phyloP scores from a whole-genome alignment of 805 yeast species.

The Diddensiella transvaalensis region DNA sequence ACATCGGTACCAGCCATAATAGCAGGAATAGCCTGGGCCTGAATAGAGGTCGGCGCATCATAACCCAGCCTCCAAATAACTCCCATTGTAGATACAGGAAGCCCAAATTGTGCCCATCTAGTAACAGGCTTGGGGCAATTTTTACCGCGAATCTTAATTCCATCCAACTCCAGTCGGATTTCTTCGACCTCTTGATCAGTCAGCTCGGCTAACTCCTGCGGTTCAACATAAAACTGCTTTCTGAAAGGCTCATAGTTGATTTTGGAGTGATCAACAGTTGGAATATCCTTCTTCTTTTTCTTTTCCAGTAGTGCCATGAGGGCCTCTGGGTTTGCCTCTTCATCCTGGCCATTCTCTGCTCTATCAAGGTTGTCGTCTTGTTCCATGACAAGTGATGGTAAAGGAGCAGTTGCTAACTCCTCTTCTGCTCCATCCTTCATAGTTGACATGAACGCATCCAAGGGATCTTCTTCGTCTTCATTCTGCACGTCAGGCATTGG shows the following conservation, averaged over 20 bases:
- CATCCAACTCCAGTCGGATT: slow-evolving; percentile 52
- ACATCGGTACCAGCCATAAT: slow-evolving; percentile 87
- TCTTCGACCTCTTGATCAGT: slow-evolving; percentile 54
- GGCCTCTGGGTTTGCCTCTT: slow-evolving; percentile 30
- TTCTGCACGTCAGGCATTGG: slow-evolving; percentile 11
- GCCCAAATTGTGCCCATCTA: slow-evolving; percentile 79
- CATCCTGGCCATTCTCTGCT: slow-evolving; percentile 28
- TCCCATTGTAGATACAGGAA: slow-evolving; percentile 56
- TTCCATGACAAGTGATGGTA: slow-evolving; percentile 16
- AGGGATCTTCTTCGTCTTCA: slow-evolving; percentile 40
- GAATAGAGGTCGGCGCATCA: slow-evolving; percentile 77
- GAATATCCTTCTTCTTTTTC: slow-evolving; percentile 49
- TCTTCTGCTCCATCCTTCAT: slow-evolving; percentile 16
- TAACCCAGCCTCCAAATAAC: slow-evolving; percentile 52
- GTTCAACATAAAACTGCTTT: slow-evolving; percentile 61
- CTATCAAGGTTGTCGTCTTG: slow-evolving; percentile 21
- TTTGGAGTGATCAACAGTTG: slow-evolving; percentile 44
- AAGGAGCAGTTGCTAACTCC: slow-evolving; percentile 1
- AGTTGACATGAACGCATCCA: slow-evolving; percentile 44
- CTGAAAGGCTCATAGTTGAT: slow-evolving; percentile 51
- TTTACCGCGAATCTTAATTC: slow-evolving; percentile 62
- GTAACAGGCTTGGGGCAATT: slow-evolving; percentile 61
- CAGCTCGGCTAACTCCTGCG: slow-evolving; percentile 47
- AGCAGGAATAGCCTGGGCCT: slow-evolving; percentile 85
- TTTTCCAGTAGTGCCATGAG: slow-evolving; percentile 31